These are phyloP conservation scores for Colletotrichum sp. DNA, from an alignment of 2,329 filamentous ascomycete genomes.

Conservation along the genomic window DNA sequence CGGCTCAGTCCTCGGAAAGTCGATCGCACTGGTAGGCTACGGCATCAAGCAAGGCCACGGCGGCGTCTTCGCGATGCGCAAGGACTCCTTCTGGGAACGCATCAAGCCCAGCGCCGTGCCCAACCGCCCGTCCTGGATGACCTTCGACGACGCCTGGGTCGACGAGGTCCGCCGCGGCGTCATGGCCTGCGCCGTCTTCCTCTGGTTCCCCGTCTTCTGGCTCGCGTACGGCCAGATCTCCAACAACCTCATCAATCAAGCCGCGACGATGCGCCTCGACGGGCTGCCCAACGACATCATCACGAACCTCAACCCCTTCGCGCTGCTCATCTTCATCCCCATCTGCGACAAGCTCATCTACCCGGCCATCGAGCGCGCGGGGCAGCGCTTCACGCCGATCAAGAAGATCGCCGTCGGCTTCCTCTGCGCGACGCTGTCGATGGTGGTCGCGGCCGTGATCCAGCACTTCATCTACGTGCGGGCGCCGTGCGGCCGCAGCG, in stretches of 20 bases:
- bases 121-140: constrained; percentile 58
- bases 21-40: constrained; percentile 37
- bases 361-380: constrained; percentile 57
- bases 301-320: constrained; percentile 44
- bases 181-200: constrained; percentile 59
- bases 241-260: constrained; percentile 20
- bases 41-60: background rate
- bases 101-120: constrained; percentile 40
- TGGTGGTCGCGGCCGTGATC: constrained; percentile 38
- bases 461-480: constrained; percentile 57
- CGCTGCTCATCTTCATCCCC: constrained; percentile 76
- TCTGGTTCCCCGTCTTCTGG: constrained; percentile 34
- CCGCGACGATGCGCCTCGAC: constrained; percentile 14
- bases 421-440: constrained; percentile 29
- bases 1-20: constrained; percentile 55
- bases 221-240: constrained; percentile 17
- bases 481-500: constrained; percentile 54
- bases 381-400: constrained; percentile 66
- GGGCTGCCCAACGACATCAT: constrained; percentile 18
- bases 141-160: constrained; percentile 70
- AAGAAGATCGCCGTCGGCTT: constrained; percentile 59
- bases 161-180: constrained; percentile 65
- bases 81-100: constrained; percentile 54
- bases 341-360: constrained; percentile 67
- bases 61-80: constrained; percentile 48